Evolutionary conservation across 2,329 filamentous ascomycete species (phyloP), one percentile per base, ranked within the genome.

Genomic region (Pseudogymnoascus destructans): DNA sequence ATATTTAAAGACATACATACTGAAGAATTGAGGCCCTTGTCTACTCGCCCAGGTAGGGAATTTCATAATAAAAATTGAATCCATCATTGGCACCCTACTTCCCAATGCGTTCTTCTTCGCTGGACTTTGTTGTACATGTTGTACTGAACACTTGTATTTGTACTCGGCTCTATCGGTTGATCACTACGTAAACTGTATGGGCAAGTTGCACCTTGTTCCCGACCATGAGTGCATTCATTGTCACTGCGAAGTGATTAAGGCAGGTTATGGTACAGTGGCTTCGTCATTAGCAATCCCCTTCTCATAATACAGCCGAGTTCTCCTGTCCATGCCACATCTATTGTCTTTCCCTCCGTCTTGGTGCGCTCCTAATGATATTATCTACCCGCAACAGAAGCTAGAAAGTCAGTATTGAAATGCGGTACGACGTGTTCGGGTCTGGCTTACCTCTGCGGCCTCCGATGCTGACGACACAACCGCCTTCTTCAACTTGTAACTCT

Each of bases 401-500:
- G 57, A 61, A 54, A 58, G 62, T 75, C 65, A 74, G 70, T 58
- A 60, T 55, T 30, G 65, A 58, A 54, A 42, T 60, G 60, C 35
- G 49, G 40, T 62, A 59, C 57, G 49, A 49, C 57, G 57, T 64
- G 64, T 32, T 15, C 42, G 25, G 36, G 42, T 7, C 4, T 15
- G 9, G 71, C 84, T 76, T 78, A 95, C 89, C 81, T 98, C 93
- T 64, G 93, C 91, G 62, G 93, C 93, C 75, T 98, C 93, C 60
- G 89, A 95, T 19, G 93, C 93, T 61, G 90, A 95, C 57, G 87
- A 95, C 57, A 98, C 93, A 58, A 98, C 93, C n/a, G 93, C 93
- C 71, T 84, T 86, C 82, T 98, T 98, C 71, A 98, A 76, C 79
- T 98, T 98, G 79, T 96, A 97, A 73, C 89, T 95, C 76, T 98